A percentile compares a stretch with the other conserved stretches of the same genome.
phyloP scores from a whole-genome alignment of 108 stramenopile species.

The Aurantiochytrium sp. region DNA sequence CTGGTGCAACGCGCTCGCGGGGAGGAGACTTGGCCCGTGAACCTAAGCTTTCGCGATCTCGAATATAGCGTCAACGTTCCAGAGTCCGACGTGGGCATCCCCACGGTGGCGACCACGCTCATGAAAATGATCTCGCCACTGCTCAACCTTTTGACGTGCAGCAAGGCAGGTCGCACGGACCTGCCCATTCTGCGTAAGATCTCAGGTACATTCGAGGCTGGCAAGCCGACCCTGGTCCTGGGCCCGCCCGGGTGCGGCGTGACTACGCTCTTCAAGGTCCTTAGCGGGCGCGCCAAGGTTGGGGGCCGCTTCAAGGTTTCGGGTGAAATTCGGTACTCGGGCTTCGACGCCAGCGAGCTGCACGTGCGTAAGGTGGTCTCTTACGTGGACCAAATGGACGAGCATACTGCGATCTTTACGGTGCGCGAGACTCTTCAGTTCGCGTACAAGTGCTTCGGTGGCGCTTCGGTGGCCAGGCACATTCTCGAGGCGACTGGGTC shows the following conservation, averaged over 20 bases:
- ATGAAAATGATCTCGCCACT: background rate
- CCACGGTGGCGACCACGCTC: background rate
- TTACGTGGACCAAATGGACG: background rate
- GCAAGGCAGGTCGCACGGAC: background rate
- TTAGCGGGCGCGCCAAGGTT: background rate
- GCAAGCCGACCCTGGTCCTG: conserved; percentile 72
- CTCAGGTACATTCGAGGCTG: conserved; percentile 50
- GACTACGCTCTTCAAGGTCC: conserved; percentile 38
- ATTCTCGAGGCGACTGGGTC: background rate
- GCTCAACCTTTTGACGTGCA: background rate
- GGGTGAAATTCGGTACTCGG: background rate
- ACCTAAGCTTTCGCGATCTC: background rate
- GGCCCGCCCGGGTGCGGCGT: conserved; percentile 79
- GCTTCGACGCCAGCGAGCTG: background rate
- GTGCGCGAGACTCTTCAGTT: conserved; percentile 20
- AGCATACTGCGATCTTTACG: background rate
- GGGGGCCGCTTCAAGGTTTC: background rate
- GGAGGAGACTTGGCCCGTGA: background rate
- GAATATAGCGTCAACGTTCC: background rate
- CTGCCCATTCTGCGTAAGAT: background rate
- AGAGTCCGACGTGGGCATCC: background rate
- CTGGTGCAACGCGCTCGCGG: background rate
- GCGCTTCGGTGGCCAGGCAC: background rate
- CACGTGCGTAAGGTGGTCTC: background rate
- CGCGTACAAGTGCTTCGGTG: background rate